Conservation (phyloP, 2,329 filamentous ascomycete species). For the Cercospora sojina region DNA sequence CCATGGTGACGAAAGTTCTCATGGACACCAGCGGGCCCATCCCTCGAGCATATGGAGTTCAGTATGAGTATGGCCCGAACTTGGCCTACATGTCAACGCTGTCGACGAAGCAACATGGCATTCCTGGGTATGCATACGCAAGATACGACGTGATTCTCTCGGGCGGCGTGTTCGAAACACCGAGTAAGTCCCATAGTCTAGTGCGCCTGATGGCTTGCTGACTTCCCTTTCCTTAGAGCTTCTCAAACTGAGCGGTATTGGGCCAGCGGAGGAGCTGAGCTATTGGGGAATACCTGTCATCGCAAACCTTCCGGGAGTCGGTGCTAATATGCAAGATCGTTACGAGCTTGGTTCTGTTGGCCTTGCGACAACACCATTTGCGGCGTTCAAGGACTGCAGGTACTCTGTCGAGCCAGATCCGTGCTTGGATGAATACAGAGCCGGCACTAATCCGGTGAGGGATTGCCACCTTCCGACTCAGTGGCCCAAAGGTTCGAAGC, state of each 20-base stretch:
- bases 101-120: conserved; percentile 38
- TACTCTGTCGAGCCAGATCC: conserved; percentile 38
- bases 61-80: conserved; percentile 41
- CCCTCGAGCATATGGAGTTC: conserved; percentile 45
- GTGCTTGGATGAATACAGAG: conserved; percentile 42
- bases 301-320: conserved; percentile 60
- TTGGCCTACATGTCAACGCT: conserved; percentile 42
- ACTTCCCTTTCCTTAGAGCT: conserved; percentile 34
- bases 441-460: conserved; percentile 30
- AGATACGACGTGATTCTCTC: conserved; percentile 49
- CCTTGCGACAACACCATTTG: conserved; percentile 7
- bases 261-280: conserved; percentile 53
- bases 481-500: neutral
- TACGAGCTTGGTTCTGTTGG: conserved; percentile 52
- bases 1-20: conserved; percentile 62
- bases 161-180: conserved; percentile 53
- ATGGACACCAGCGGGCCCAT: conserved; percentile 59
- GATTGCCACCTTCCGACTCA: neutral
- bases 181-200: conserved; percentile 39
- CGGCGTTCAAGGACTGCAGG: conserved; percentile 10
- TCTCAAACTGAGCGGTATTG: conserved; percentile 65
- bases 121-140: conserved; percentile 43
- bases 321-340: conserved; percentile 63
- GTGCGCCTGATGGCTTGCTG: neutral
- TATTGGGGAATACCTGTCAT: conserved; percentile 55